Evolutionary conservation across 2,329 filamentous ascomycete species (phyloP).

Genomic region (Teratosphaeria nubilosa): DNA sequence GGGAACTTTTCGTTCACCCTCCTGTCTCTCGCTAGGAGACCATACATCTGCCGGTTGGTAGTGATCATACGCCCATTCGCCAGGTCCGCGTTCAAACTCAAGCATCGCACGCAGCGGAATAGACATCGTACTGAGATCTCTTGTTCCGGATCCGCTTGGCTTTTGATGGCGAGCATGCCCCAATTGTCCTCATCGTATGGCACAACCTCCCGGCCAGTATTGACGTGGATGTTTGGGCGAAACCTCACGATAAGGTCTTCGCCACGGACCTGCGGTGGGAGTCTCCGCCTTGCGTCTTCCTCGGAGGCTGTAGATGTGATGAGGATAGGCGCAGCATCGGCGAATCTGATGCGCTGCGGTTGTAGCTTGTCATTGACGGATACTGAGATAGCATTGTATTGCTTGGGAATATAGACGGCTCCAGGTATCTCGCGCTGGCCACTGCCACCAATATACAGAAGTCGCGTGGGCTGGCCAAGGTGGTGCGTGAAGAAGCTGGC

Average conservation of each 20-base stretch:
- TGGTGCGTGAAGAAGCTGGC: conserved; percentile 22
- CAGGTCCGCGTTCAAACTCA: conserved; percentile 24
- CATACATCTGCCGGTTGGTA: conserved; percentile 24
- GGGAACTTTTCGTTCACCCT: conserved; percentile 24
- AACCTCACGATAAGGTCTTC: conserved; percentile 26
- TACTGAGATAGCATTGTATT: conserved; percentile 21
- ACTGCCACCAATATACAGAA: conserved; percentile 26
- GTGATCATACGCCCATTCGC: conserved; percentile 23
- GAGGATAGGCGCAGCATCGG: conserved; percentile 24
- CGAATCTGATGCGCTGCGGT: conserved; percentile 24
- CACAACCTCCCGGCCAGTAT: conserved; percentile 19
- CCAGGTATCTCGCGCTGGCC: conserved; percentile 25
- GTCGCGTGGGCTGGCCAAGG: conserved; percentile 14
- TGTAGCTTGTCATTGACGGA: conserved; percentile 25
- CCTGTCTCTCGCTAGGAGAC: conserved; percentile 22
- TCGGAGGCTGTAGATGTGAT: conserved; percentile 26
- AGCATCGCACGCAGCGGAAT: conserved; percentile 19
- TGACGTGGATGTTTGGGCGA: conserved; percentile 24
- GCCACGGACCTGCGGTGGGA: conserved; percentile 18
- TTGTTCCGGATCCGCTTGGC: conserved; percentile 18
- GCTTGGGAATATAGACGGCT: conserved; percentile 22
- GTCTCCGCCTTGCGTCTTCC: conserved; percentile 20
- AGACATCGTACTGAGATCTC: conserved; percentile 25
- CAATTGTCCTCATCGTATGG: conserved; percentile 25
- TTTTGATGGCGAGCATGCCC: conserved; percentile 23